Conservation (phyloP, 1,284 basidiomycete species). For the Apiotrichum veenhuisii region DNA sequence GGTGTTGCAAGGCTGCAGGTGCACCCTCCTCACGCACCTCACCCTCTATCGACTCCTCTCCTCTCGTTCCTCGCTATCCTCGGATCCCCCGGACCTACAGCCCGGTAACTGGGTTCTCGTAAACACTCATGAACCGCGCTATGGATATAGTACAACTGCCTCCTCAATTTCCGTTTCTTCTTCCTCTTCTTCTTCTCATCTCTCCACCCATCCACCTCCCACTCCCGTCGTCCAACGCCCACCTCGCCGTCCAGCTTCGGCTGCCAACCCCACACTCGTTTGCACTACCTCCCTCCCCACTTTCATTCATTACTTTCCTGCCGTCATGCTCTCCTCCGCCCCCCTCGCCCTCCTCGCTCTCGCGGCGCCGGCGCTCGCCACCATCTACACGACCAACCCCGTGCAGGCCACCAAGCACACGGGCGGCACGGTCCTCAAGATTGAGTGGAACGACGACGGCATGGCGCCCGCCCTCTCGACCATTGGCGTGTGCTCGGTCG, state of each 20-base stretch:
- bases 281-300: constrained; percentile 20
- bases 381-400: constrained; percentile 47
- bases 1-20: too few species aligned
- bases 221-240: not conserved
- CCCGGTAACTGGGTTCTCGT: too few species aligned
- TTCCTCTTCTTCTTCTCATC: not conserved
- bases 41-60: too few species aligned
- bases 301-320: not conserved
- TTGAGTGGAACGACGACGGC: constrained; percentile 67
- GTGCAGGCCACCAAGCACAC: constrained; percentile 55
- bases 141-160: too few species aligned
- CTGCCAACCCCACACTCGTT: constrained; percentile 29
- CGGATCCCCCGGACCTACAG: too few species aligned
- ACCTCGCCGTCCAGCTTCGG: not conserved
- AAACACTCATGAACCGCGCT: too few species aligned
- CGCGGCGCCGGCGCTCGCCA: constrained; percentile 37
- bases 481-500: constrained; percentile 62
- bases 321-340: constrained; percentile 27
- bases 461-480: constrained; percentile 55
- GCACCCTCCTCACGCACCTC: too few species aligned
- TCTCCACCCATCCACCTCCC: not conserved
- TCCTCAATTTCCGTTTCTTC: too few species aligned
- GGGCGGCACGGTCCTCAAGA: constrained; percentile 59
- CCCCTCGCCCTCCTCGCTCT: constrained; percentile 53
- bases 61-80: too few species aligned